Percentiles rank a stretch among this genome's conserved stretches.
Conservation (phyloP, 345 rosid genomes). For the Boechera stricta region DNA sequence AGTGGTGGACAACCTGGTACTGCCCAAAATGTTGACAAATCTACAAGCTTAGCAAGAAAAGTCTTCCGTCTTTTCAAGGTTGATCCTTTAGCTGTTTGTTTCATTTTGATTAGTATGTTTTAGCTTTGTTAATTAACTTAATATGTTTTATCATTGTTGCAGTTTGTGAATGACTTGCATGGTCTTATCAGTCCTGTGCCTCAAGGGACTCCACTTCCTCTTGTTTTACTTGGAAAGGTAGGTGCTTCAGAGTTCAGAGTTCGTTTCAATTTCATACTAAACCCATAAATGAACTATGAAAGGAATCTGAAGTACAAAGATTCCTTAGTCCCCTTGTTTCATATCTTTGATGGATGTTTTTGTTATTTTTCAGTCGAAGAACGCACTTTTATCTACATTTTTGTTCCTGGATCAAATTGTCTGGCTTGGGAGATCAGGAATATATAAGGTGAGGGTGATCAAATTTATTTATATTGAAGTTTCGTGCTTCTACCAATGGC, state of each 20-base stretch:
- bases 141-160: slow-evolving; percentile 34
- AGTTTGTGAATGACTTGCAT: slow-evolving; percentile 96
- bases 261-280: neutral
- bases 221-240: slow-evolving; percentile 93
- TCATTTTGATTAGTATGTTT: neutral
- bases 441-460: slow-evolving; percentile 71
- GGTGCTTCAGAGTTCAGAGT: slow-evolving; percentile 47
- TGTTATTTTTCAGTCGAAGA: slow-evolving; percentile 72
- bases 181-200: slow-evolving; percentile 91
- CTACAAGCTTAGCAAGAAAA: slow-evolving; percentile 94
- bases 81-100: neutral
- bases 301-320: neutral
- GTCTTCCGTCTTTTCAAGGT: slow-evolving; percentile 99
- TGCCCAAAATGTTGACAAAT: slow-evolving; percentile 92
- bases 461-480: neutral
- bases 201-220: slow-evolving; percentile 93
- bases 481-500: neutral
- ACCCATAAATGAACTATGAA: neutral
- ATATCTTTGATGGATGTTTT: slow-evolving; percentile 14
- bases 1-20: slow-evolving; percentile 92
- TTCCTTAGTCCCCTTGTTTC: neutral
- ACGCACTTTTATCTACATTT: slow-evolving; percentile 90
- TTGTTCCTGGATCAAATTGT: slow-evolving; percentile 96
- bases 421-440: slow-evolving; percentile 95
- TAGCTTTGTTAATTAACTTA: neutral